A percentile compares a stretch with the other conserved stretches of the same genome.
Conservation (phyloP, 305 asterid species). For the Euphrasia arctica region DNA sequence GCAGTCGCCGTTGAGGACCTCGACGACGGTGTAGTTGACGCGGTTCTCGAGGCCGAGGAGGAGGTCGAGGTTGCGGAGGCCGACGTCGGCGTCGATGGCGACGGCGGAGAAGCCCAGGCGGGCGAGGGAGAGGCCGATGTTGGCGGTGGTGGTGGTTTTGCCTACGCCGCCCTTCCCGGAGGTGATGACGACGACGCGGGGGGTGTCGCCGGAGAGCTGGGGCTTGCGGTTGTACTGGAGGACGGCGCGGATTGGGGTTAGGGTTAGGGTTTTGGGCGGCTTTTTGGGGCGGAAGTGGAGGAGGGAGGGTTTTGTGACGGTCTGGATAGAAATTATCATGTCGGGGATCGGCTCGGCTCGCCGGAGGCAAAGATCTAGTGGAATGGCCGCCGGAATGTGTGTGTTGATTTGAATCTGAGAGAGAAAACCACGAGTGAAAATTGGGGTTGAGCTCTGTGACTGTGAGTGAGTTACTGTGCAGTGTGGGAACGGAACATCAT, state of each 20-base stretch:
- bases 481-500: background rate
- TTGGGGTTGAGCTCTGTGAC: conserved; percentile 25
- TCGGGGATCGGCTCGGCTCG: conserved; percentile 10
- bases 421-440: conserved; percentile 10
- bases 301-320: conserved; percentile 46
- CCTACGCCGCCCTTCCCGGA: conserved; percentile 99
- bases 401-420: conserved; percentile 18
- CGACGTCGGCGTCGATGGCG: conserved; percentile 96
- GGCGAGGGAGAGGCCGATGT: conserved; percentile 88
- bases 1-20: conserved; percentile 93
- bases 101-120: conserved; percentile 85
- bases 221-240: conserved; percentile 98
- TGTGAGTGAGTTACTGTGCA: conserved; percentile 6
- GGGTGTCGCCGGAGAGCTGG: conserved; percentile 85
- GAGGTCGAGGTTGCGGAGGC: conserved; percentile 94
- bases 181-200: conserved; percentile 88
- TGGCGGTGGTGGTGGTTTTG: conserved; percentile 96
- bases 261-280: conserved; percentile 35
- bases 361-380: conserved; percentile 23
- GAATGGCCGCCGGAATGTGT: conserved; percentile 19
- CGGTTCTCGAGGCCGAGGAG: conserved; percentile 92
- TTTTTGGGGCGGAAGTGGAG: conserved; percentile 39
- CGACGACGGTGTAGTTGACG: conserved; percentile 93
- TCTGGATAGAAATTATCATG: conserved; percentile 50
- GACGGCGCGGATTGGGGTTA: conserved; percentile 43